A percentile compares a stretch with the other conserved stretches of the same genome.
These are phyloP conservation scores for Viola pubescens DNA, from an alignment of 441 rosid genomes.

Conservation along the genomic window DNA sequence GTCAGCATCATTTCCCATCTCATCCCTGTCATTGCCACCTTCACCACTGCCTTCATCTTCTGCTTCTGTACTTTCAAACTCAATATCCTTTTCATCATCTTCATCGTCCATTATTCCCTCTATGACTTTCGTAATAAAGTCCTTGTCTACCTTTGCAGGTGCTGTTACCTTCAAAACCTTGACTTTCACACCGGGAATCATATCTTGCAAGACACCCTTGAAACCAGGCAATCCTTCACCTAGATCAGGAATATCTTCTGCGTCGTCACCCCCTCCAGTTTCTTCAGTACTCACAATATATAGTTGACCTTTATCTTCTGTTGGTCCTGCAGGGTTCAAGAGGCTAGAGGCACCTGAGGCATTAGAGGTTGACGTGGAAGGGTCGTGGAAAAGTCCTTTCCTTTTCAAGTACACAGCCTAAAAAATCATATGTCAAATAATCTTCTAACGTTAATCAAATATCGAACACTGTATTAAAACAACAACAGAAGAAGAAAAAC, in stretches of 20 bases:
- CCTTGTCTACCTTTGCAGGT: conserved; percentile 70
- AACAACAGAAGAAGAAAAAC: not conserved
- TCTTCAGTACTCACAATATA: conserved; percentile 53
- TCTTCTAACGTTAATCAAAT: not conserved
- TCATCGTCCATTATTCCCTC: conserved; percentile 78
- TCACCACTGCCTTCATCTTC: conserved; percentile 53
- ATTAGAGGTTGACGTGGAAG: conserved; percentile 38
- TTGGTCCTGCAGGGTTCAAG: conserved; percentile 38
- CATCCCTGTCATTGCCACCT: conserved; percentile 50
- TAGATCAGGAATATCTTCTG: conserved; percentile 69
- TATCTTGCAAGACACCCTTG: conserved; percentile 67
- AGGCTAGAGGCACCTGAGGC: conserved; percentile 34
- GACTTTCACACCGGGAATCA: conserved; percentile 82
- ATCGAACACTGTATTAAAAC: not conserved
- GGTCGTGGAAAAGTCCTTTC: conserved; percentile 40
- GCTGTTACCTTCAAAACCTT: conserved; percentile 83
- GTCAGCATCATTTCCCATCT: conserved; percentile 48
- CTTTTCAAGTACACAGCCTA: conserved; percentile 85
- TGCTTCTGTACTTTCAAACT: conserved; percentile 50
- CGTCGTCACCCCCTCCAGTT: conserved; percentile 45
- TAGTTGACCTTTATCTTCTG: conserved; percentile 55
- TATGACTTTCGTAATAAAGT: conserved; percentile 81
- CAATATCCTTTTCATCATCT: conserved; percentile 54
- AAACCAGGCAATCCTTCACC: conserved; percentile 67
- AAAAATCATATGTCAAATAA: conserved; percentile 15